Conservation (phyloP, 805 yeast genomes). For the Ascoidea rubescens region DNA sequence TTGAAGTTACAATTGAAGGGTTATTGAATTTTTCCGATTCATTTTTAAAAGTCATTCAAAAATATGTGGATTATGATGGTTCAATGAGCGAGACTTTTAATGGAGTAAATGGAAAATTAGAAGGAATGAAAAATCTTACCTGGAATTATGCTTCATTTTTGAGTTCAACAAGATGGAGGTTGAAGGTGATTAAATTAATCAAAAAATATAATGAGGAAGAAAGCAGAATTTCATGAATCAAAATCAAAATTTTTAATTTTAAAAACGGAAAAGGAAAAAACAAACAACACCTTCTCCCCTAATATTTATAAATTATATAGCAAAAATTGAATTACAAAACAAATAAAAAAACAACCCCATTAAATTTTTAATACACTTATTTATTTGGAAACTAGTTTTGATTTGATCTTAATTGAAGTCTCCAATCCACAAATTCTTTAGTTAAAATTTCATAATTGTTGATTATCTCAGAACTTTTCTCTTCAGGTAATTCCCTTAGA, state of each 20-base stretch:
- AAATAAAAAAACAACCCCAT: too few species aligned
- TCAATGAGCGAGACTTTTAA: constrained; percentile 84
- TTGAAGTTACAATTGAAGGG: constrained; percentile 27
- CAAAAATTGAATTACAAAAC: too few species aligned
- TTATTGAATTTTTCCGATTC: constrained; percentile 52
- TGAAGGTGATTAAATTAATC: neutral
- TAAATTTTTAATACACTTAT: too few species aligned
- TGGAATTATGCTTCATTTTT: constrained; percentile 83
- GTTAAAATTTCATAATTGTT: constrained; percentile 29
- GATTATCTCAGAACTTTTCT: constrained; percentile 21
- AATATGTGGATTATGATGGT: constrained; percentile 52
- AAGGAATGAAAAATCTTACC: constrained; percentile 77
- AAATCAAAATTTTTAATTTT: too few species aligned
- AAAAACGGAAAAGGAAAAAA: too few species aligned
- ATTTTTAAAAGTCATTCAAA: constrained; percentile 42
- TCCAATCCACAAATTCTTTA: constrained; percentile 40
- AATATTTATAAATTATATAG: too few species aligned
- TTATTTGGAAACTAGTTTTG: too few species aligned
- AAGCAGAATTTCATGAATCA: neutral
- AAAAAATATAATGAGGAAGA: constrained; percentile 9
- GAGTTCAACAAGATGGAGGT: constrained; percentile 36
- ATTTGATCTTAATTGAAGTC: constrained; percentile 19
- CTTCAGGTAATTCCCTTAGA: constrained; percentile 30
- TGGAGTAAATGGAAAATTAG: constrained; percentile 65
- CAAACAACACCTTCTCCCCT: too few species aligned